Conservation (phyloP, 805 yeast species). For the Cyberlindnera maritima region DNA sequence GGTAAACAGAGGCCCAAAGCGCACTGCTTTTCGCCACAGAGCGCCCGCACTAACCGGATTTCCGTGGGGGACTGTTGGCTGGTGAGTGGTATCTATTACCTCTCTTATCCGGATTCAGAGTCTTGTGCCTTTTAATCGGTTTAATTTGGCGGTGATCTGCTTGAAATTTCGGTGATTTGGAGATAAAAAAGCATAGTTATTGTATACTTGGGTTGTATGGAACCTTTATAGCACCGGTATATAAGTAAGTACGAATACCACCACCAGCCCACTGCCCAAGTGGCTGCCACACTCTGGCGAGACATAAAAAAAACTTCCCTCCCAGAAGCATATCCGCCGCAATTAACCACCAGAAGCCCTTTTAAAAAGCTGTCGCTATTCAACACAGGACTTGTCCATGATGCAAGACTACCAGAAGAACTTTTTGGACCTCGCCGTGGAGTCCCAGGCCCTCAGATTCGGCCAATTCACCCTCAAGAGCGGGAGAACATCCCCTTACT, state of each 20-base stretch:
- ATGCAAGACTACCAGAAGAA: conserved; percentile 52
- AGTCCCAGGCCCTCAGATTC: conserved; percentile 78
- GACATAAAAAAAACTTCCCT: not conserved
- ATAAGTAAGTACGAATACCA: too few relatives aligned
- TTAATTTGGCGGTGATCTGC: too few relatives aligned
- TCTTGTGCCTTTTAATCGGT: too few relatives aligned
- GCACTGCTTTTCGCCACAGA: too few relatives aligned
- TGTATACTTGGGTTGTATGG: too few relatives aligned
- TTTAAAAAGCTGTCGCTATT: not conserved
- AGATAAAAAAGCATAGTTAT: too few relatives aligned
- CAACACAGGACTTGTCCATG: not conserved
- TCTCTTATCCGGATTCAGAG: not conserved
- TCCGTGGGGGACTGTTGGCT: too few relatives aligned
- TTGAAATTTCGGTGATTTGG: too few relatives aligned
- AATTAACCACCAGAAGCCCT: not conserved
- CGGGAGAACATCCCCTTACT: conserved; percentile 93
- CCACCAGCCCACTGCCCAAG: not conserved
- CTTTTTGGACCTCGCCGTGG: conserved; percentile 80
- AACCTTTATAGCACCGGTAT: too few relatives aligned
- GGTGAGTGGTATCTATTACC: too few relatives aligned
- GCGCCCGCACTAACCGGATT: too few relatives aligned
- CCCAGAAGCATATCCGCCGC: not conserved
- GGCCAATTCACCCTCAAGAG: conserved; percentile 89
- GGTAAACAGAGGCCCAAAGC: not conserved
- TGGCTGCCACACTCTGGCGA: not conserved